These are phyloP conservation scores for Primulina huaijiensis DNA, from an alignment of 257 asterid species.

Conservation along the genomic window DNA sequence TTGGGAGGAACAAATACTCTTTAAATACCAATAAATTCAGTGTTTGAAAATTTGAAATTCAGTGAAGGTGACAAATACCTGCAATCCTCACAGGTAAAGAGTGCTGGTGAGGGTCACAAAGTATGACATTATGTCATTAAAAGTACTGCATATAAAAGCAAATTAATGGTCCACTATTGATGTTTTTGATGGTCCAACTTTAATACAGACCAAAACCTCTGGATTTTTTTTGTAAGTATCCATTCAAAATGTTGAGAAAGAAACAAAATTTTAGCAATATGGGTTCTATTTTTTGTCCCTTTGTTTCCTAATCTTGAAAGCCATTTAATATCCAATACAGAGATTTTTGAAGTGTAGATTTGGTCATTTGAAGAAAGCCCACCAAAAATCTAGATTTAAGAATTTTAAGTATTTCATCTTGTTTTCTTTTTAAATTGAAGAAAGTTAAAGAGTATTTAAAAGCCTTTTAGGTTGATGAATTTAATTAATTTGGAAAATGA, in stretches of 20 bases:
- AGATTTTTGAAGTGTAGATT: neutral
- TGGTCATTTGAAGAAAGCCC: neutral
- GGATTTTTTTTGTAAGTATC: neutral
- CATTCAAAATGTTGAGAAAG: neutral
- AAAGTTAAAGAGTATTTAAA: too few species aligned
- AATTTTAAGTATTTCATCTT: too few species aligned
- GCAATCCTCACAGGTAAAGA: constrained; percentile 35
- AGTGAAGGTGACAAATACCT: constrained; percentile 41
- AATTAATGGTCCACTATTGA: constrained; percentile 31
- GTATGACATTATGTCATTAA: constrained; percentile 24
- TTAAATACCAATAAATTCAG: constrained; percentile 19
- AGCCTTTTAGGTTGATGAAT: too few species aligned
- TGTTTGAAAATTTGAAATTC: constrained; percentile 15
- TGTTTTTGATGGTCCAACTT: neutral
- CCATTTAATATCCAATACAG: neutral
- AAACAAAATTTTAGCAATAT: neutral
- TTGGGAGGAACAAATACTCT: constrained; percentile 23
- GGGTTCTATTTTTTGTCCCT: neutral
- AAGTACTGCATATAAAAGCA: constrained; percentile 8
- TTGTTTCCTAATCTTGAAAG: neutral
- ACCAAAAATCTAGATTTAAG: neutral
- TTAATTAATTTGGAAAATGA: too few species aligned
- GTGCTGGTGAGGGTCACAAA: constrained; percentile 30
- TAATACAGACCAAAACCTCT: neutral
- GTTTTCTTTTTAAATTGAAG: too few species aligned